Evolutionary conservation across 2,329 filamentous ascomycete genomes (phyloP), one percentile per base, ranked within the genome.

Genomic region (Colletotrichum sp.): DNA sequence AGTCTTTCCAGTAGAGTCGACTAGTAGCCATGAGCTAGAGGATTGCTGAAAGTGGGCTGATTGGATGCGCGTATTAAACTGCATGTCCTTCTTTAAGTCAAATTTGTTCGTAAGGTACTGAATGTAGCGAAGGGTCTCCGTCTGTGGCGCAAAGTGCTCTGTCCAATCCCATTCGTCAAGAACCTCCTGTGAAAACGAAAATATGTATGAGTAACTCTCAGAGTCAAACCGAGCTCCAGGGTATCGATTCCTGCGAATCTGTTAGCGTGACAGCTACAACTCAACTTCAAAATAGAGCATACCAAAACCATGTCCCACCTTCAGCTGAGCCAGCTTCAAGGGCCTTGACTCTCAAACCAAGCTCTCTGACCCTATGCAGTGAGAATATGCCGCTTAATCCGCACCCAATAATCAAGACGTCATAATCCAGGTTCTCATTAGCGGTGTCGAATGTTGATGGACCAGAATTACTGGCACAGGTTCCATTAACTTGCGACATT

Each of bases 271-370:
- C 16, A 52, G n/a, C 43, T 21, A 52, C 6, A 52, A 52, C 4
- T 52, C 43, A 52, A 52, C 43, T n/a, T 73, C 59, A 26, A 16
- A 14, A 9, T 60, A 13, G 9, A 30, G 21, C 73, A 76, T 78
- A 82, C 85, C 84, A 86, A 71, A 82, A 84, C 87, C 88, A 90
- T 3, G 87, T 89, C 1, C 88, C 87, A 6, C 87, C 87, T 39
- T 84, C 83, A 7, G 80, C 83, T 18, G 83, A 81, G 14, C 82
- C 85, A 28, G 84, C 84, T 73, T 88, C 87, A n/a, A 88, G 74
- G 7, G 84, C 83, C 72, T 81, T 83, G 68, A 82, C 81, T 59
- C 80, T 79, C 57, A 83, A 79, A 3, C 84, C 84, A 13, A 86
- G 81, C 48, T 88, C 77, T 6, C 83, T 80, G 80, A 88, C 84